Evolutionary conservation across 192 early-diverging fungal genomes (phyloP), one percentile per base, ranked within the genome.

Genomic region (Coemansia biformis): DNA sequence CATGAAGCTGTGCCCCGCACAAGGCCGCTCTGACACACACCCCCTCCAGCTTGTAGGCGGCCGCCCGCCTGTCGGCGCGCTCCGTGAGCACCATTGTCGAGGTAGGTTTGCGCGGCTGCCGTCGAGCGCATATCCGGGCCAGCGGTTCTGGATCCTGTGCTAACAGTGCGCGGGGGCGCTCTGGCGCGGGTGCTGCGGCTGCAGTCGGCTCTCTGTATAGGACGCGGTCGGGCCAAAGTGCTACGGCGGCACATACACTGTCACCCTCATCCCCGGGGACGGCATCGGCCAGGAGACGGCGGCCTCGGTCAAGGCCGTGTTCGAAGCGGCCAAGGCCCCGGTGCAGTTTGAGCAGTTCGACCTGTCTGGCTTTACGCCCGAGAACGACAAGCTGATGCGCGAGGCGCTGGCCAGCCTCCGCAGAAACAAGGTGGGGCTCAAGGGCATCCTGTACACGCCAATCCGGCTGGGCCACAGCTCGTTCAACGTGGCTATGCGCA

Each of bases 341-440:
- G 83, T 99, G 49, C 86, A 95, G 66, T 99, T 88, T 79, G 93
- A 99, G 74, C 93, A 96, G 77, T 94, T 88, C 51, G 92, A 99
- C 69, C 82, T 99, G 43, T 88, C 93, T 48, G 92, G 91, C 32
- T 88, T 91, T 69, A 87, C 91, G 39, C 80, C 83, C 29, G 79
- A 81, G 40, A 87, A 88, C 48, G 91, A 91, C 57, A 73, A 46
- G 19, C 77, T 89, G 37, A 84, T 92, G 80, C 83, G 92, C 71
- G 83, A 93, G 66, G 90, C 91, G 23, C 78, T 96, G 57, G 90
- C 86, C 58, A 92, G 90, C 36, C 81, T 99, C 60, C 73, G 82
- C 21, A 82, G 91, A 63, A 96, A 96, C 85, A 93, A 92, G 85
- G 87, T 99, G 15, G 92, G 92, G 30, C 82, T 98, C 37, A 98